A percentile compares a stretch with the other conserved stretches of the same genome.
These are phyloP conservation scores for Nakazawaea peltata DNA, from an alignment of 805 yeast species.

Conservation along the genomic window DNA sequence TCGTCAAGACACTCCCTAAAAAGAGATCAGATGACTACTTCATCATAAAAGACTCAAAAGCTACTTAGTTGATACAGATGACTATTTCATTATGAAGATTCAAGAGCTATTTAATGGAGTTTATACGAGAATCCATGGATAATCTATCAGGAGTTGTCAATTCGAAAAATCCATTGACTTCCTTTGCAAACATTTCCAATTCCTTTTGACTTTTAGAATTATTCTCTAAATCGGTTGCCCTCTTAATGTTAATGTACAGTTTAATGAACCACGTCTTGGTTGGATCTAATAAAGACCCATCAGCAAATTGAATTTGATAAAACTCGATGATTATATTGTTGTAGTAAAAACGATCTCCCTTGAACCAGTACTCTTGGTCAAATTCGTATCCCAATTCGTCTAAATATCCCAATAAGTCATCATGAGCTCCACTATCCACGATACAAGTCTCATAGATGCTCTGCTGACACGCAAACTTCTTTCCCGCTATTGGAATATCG, in stretches of 20 bases:
- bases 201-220: slow-evolving; percentile 59
- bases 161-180: slow-evolving; percentile 58
- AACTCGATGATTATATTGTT: slow-evolving; percentile 56
- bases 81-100: too few relatives aligned
- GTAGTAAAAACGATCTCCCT: slow-evolving; percentile 56
- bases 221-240: slow-evolving; percentile 67
- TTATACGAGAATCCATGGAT: slow-evolving; percentile 71
- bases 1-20: slow-evolving; percentile 21
- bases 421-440: slow-evolving; percentile 27
- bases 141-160: slow-evolving; percentile 72
- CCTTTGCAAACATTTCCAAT: slow-evolving; percentile 53
- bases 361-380: slow-evolving; percentile 51
- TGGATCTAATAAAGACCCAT: slow-evolving; percentile 30
- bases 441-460: slow-evolving; percentile 56
- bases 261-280: slow-evolving; percentile 54
- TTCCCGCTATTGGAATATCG: slow-evolving; percentile 76
- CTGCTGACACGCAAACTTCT: slow-evolving; percentile 54
- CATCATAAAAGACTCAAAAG: slow-evolving; percentile 36
- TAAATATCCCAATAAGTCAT: slow-evolving; percentile 37
- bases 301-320: slow-evolving; percentile 35
- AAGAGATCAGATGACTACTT: slow-evolving; percentile 29
- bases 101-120: slow-evolving; percentile 15
- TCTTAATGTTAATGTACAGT: slow-evolving; percentile 62
- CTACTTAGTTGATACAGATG: slow-evolving; percentile 38
- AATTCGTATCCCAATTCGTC: slow-evolving; percentile 65